Evolutionary conservation across 352 stramenopile genomes (phyloP).

Genomic region (Pythium aristosporum): DNA sequence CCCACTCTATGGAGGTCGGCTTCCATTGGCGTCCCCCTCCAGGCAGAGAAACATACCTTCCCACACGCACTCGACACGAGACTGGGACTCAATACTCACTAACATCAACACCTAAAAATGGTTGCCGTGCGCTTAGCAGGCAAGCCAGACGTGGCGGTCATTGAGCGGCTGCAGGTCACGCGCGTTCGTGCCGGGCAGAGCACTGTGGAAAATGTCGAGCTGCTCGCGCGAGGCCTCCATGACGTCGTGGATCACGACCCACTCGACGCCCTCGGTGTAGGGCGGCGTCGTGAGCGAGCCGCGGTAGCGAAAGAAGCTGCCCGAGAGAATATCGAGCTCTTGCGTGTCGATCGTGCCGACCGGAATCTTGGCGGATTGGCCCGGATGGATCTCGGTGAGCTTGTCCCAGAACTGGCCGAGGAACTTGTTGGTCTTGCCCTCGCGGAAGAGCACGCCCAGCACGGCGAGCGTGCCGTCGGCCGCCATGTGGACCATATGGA

Average conservation of each 20-base stretch:
- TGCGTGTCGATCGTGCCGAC: slow-evolving; percentile 38
- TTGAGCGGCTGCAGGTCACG: slow-evolving; percentile 55
- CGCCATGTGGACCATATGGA: slow-evolving; percentile 70
- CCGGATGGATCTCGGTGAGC: slow-evolving; percentile 28
- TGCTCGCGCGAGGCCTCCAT: slow-evolving; percentile 51
- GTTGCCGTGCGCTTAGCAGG: slow-evolving; percentile 5
- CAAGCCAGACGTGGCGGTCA: slow-evolving; percentile 36
- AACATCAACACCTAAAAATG: neutral
- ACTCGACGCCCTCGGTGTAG: slow-evolving; percentile 73
- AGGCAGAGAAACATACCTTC: neutral
- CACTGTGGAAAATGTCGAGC: slow-evolving; percentile 46
- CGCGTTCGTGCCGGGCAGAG: slow-evolving; percentile 51
- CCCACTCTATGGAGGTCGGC: neutral
- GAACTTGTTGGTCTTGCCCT: slow-evolving; percentile 56
- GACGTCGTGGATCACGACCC: slow-evolving; percentile 58
- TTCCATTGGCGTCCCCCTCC: neutral
- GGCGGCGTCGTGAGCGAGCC: slow-evolving; percentile 73
- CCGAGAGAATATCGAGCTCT: slow-evolving; percentile 33
- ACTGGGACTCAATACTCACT: neutral
- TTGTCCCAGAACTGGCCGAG: slow-evolving; percentile 62
- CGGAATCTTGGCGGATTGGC: slow-evolving; percentile 27
- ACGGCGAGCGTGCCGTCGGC: slow-evolving; percentile 53
- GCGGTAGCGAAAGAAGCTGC: slow-evolving; percentile 56
- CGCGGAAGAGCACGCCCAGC: slow-evolving; percentile 57
- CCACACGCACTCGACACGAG: neutral